Evolutionary conservation across 2,329 filamentous ascomycete species (phyloP).

Genomic region (Pseudogymnoascus sp.): DNA sequence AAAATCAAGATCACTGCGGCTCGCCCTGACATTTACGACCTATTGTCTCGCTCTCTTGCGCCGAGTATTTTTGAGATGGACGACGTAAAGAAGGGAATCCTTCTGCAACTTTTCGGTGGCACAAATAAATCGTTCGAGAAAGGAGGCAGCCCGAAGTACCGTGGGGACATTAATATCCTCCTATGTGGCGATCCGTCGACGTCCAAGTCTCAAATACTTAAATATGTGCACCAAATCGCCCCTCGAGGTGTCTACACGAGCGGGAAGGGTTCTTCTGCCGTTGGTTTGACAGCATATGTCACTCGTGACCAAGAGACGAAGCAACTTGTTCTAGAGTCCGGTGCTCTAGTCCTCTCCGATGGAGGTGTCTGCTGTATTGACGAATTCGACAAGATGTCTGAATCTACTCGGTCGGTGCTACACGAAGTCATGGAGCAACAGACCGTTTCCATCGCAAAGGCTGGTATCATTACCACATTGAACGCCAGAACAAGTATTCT

Average conservation of each 20-base stretch:
- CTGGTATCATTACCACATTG: conserved; percentile 75
- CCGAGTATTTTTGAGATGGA: conserved; percentile 97
- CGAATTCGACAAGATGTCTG: conserved; percentile 75
- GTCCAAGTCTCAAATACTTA: conserved; percentile 86
- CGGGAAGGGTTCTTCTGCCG: conserved; percentile 68
- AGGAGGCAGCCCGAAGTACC: conserved; percentile 88
- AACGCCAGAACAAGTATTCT: conserved; percentile 95
- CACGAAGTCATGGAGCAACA: conserved; percentile 81
- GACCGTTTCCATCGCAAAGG: conserved; percentile 71
- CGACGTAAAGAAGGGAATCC: conserved; percentile 96
- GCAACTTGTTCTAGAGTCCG: conserved; percentile 67
- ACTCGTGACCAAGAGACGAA: conserved; percentile 67
- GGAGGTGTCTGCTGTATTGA: conserved; percentile 73
- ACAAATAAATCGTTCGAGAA: conserved; percentile 98
- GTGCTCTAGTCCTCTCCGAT: conserved; percentile 65
- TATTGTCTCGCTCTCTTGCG: conserved; percentile 82
- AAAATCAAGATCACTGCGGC: conserved; percentile 77
- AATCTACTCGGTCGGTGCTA: conserved; percentile 64
- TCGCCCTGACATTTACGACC: conserved; percentile 83
- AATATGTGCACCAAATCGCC: conserved; percentile 96
- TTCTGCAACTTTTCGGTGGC: conserved; percentile 92
- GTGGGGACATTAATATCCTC: conserved; percentile 94
- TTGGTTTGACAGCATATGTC: conserved; percentile 71
- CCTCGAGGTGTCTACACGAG: conserved; percentile 76
- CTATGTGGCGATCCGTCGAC: conserved; percentile 97